Evolutionary conservation across 352 stramenopile species (phyloP).

Genomic region (Globisporangium nunn): DNA sequence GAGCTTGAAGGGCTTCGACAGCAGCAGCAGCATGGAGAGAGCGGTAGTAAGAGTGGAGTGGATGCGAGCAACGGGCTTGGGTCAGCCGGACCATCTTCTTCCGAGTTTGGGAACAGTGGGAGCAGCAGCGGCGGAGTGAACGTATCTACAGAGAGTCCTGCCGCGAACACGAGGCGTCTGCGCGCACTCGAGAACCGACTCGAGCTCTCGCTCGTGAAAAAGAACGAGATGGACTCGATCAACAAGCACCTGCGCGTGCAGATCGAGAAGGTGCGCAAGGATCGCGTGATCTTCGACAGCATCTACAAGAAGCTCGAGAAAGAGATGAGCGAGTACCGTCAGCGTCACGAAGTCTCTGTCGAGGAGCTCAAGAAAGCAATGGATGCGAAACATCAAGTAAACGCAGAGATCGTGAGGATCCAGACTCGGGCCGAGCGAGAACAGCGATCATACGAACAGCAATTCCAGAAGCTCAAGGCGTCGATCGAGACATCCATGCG

Average conservation of each 20-base stretch:
- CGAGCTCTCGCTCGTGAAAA: slow-evolving; percentile 69
- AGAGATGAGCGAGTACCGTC: slow-evolving; percentile 46
- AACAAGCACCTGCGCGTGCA: slow-evolving; percentile 71
- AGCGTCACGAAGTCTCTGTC: slow-evolving; percentile 36
- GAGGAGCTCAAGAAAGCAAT: slow-evolving; percentile 37
- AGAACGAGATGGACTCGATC: slow-evolving; percentile 76
- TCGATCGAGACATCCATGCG: slow-evolving; percentile 45
- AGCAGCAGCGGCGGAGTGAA: background rate
- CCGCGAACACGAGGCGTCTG: slow-evolving; percentile 36
- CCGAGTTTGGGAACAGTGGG: slow-evolving; percentile 6
- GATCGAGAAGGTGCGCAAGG: slow-evolving; percentile 59
- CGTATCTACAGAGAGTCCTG: slow-evolving; percentile 26
- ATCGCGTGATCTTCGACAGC: slow-evolving; percentile 71
- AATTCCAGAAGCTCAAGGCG: slow-evolving; percentile 55
- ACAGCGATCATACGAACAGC: slow-evolving; percentile 48
- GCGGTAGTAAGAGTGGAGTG: background rate
- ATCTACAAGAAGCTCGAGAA: slow-evolving; percentile 86
- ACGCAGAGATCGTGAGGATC: slow-evolving; percentile 39
- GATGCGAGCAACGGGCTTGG: background rate
- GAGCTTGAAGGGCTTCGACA: slow-evolving; percentile 39
- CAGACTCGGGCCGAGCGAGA: slow-evolving; percentile 40
- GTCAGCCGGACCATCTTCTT: slow-evolving; percentile 8
- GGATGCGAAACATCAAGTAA: slow-evolving; percentile 38
- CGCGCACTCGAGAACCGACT: slow-evolving; percentile 64
- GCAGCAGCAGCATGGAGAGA: slow-evolving; percentile 19